Conservation (phyloP, 495 filamentous ascomycete species). For the Pyrenula aspistea region DNA sequence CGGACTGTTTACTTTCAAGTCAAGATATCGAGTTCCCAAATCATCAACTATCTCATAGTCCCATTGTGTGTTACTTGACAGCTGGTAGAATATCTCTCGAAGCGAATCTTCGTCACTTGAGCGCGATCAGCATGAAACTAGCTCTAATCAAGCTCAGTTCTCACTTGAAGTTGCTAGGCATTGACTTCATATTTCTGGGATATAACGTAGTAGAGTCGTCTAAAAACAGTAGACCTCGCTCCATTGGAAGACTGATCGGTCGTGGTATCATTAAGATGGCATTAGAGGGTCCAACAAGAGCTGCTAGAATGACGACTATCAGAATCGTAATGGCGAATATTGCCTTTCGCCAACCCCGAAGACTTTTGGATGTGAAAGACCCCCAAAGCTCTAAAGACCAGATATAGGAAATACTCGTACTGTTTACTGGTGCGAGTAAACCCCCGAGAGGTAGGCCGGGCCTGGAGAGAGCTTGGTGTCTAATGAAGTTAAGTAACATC, state of each 20-base stretch:
- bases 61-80: neutral
- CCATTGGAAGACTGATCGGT: neutral
- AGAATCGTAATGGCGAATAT: neutral
- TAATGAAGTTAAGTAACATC: constrained; percentile 7
- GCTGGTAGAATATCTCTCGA: neutral
- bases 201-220: neutral
- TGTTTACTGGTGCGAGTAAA: constrained; percentile 12
- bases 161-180: neutral
- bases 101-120: neutral
- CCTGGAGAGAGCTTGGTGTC: constrained; percentile 4
- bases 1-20: neutral
- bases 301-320: constrained; percentile 6
- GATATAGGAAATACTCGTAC: constrained; percentile 10
- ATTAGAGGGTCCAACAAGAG: constrained; percentile 11
- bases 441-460: constrained; percentile 10
- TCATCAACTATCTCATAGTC: neutral
- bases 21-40: neutral
- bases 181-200: neutral
- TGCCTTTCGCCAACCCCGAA: neutral
- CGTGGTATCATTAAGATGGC: constrained; percentile 11
- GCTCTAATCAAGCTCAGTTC: neutral
- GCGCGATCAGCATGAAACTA: neutral
- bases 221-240: neutral
- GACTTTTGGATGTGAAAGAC: neutral
- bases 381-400: constrained; percentile 16